Base-by-base conservation (phyloP, 2,329 filamentous ascomycete genomes). In the Knoxdaviesia capensis region DNA sequence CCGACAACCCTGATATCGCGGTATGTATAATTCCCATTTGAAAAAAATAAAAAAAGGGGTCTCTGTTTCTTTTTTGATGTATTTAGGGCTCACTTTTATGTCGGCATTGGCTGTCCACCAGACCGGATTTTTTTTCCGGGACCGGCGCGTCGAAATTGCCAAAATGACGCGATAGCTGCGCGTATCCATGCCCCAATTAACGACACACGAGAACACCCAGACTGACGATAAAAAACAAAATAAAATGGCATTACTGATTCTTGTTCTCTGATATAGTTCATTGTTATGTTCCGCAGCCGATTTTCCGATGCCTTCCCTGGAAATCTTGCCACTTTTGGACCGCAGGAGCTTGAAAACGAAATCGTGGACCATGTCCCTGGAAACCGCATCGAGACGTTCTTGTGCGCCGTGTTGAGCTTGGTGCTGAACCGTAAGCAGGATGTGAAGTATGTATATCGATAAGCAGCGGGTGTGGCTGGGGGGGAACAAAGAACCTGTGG, bases 401-500 rank as follows among this genome's bases (percentile, higher is more conserved):
- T 98, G 30, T 98, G 92, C 65, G 86, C 86, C 47, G 62, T 98
- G 49, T 66, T 98, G 38, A 79, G 82, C 32, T 67, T 98, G 51
- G 74, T 94, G 43, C 68, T 98, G 53, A 98, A 98, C 60, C 79
- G 90, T 59, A 96, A 98, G 68, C 94, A 98, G 58, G 87, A 94
- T 62, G 83, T 96, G 56, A 94, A 98, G 90, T 96, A 74, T 61
- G 85, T 20, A 2, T 20, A 20, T 20, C 20, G 20, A 20, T 20
- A 20, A 20, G 20, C 20, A 20, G 20, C 20, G 2, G 20, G 20
- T 3, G 2, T 20, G 20, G 20, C 20, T 20, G 2, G 3, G 20
- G 3, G 20, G 20, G 20, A 20, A 20, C 20, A 20, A 20, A 20
- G 20, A 20, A 20, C 2, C 20, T 20, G 20, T 20, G 20, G 20